A percentile compares a stretch with the other conserved stretches of the same genome.
phyloP scores from a whole-genome alignment of 208 protist species.

The Trichomonas gallinae region DNA sequence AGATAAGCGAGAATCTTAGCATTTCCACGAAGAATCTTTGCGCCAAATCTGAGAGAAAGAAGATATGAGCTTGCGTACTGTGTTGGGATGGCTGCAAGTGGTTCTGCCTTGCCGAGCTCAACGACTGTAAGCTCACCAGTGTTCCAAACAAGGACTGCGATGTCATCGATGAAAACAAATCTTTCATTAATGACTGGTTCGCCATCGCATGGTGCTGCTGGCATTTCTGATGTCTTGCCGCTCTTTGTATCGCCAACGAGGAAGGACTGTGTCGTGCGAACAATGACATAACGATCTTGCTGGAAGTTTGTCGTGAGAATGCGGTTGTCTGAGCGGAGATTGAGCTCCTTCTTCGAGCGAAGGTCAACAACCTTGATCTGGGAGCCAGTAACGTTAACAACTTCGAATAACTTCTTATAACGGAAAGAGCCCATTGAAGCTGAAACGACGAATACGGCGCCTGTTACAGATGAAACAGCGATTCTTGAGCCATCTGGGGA shows the following conservation, averaged over 20 bases:
- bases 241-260: not conserved
- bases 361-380: not conserved
- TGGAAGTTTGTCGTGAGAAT: not conserved
- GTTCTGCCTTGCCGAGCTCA: not conserved
- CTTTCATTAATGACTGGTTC: not conserved
- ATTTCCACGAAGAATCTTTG: not conserved
- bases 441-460: not conserved
- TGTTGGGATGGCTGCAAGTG: not conserved
- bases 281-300: not conserved
- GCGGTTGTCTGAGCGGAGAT: not conserved
- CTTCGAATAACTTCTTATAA: conserved; percentile 11
- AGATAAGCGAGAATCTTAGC: not conserved
- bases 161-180: not conserved
- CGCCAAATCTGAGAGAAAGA: not conserved
- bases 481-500: not conserved
- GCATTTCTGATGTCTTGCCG: not conserved
- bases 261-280: not conserved
- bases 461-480: not conserved
- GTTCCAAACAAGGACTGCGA: not conserved
- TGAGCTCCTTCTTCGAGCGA: not conserved
- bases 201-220: not conserved
- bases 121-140: not conserved
- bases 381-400: not conserved
- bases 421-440: not conserved
- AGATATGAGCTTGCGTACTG: not conserved